A percentile compares a stretch with the other conserved stretches of the same genome.
Evolutionary conservation across 1,139 yeast genomes (phyloP).

Genomic region (Hyphopichia buzzinii): DNA sequence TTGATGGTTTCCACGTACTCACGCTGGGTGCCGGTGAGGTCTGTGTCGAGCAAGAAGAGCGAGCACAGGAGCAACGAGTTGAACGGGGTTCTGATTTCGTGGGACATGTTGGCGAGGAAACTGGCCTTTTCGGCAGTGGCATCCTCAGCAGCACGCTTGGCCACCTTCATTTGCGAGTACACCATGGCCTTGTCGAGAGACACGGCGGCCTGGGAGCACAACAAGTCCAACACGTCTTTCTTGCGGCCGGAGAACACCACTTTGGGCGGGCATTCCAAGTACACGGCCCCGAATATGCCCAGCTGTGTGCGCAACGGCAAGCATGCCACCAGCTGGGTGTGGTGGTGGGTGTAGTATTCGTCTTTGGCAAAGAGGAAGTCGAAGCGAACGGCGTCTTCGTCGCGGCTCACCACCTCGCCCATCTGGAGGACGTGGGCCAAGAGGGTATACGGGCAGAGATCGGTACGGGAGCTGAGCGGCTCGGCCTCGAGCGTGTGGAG

Average conservation of each 20-base stretch:
- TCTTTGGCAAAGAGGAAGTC: slow-evolving; percentile 37
- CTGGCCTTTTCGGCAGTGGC: slow-evolving; percentile 61
- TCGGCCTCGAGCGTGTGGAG: slow-evolving; percentile 36
- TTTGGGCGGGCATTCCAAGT: slow-evolving; percentile 36
- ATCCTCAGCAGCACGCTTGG: slow-evolving; percentile 56
- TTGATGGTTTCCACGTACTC: slow-evolving; percentile 57
- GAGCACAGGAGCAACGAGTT: slow-evolving; percentile 57
- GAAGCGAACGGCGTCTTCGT: slow-evolving; percentile 36
- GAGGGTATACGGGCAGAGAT: slow-evolving; percentile 45
- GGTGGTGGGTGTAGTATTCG: slow-evolving; percentile 37
- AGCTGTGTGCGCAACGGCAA: slow-evolving; percentile 47
- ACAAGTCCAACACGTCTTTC: slow-evolving; percentile 41
- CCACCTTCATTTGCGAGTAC: slow-evolving; percentile 50
- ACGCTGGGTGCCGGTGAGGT: slow-evolving; percentile 43
- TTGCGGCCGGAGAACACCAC: slow-evolving; percentile 21
- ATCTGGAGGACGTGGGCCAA: slow-evolving; percentile 39
- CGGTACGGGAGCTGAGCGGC: slow-evolving; percentile 40
- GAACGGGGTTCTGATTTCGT: slow-evolving; percentile 59
- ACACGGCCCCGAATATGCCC: slow-evolving; percentile 47
- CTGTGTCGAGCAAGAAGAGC: slow-evolving; percentile 50
- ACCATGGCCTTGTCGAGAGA: slow-evolving; percentile 49
- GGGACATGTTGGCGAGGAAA: slow-evolving; percentile 60
- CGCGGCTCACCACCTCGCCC: slow-evolving; percentile 38
- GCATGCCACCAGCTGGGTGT: slow-evolving; percentile 40
- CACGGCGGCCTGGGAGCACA: slow-evolving; percentile 56